phyloP scores from a whole-genome alignment of 495 filamentous ascomycete genomes.

The Tuber borchii region DNA sequence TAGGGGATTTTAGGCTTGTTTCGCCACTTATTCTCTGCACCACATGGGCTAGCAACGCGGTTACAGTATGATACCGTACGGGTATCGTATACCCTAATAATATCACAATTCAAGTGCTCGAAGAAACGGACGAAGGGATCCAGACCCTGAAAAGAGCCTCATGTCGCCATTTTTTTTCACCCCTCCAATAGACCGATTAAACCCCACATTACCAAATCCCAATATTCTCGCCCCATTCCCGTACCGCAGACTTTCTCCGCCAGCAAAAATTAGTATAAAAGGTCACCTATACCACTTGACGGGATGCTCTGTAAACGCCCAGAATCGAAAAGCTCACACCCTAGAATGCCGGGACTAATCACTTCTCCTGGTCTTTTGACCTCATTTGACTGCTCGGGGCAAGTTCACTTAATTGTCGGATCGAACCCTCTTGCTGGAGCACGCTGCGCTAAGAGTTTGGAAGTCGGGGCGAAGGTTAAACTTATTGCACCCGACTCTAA shows the following conservation, averaged over 20 bases:
- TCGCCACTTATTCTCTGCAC: too few relatives aligned
- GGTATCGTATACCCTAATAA: too few relatives aligned
- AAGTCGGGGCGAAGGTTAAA: constrained; percentile 78
- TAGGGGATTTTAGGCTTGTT: not conserved
- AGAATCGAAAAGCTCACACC: not conserved
- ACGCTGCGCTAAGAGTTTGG: constrained; percentile 69
- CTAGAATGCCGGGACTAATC: constrained; percentile 47
- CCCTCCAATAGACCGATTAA: not conserved
- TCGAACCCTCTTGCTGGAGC: constrained; percentile 78
- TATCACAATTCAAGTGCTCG: too few relatives aligned
- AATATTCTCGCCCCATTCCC: not conserved
- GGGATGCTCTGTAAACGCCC: not conserved
- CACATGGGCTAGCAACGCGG: too few relatives aligned
- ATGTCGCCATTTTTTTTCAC: constrained; percentile 1
- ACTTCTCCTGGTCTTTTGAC: constrained; percentile 60
- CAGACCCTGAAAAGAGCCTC: not conserved
- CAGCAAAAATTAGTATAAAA: not conserved
- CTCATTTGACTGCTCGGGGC: constrained; percentile 64
- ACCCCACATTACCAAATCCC: not conserved
- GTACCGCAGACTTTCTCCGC: not conserved
- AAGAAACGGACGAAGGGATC: not conserved
- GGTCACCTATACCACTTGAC: not conserved
- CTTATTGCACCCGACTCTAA: constrained; percentile 66
- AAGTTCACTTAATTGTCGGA: constrained; percentile 81
- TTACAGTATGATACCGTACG: too few relatives aligned